Conservation (phyloP, 306 rosid species). For the Prinsepia uniflora region DNA sequence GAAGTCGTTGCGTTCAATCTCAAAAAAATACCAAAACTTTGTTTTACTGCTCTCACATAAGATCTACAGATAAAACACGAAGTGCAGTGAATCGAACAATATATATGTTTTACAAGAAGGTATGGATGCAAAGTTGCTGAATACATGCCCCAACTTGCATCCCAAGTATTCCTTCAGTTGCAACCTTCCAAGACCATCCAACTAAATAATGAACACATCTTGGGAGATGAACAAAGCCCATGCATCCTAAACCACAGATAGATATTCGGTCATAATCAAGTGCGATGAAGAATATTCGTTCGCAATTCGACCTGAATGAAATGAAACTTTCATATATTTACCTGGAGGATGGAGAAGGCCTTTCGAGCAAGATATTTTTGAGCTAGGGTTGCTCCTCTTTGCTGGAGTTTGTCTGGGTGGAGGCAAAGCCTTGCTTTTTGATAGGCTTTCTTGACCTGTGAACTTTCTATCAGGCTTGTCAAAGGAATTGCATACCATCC, state of each 20-base stretch:
- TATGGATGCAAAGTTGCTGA: constrained; percentile 2
- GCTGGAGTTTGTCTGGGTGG: constrained; percentile 92
- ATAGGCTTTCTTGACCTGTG: constrained; percentile 73
- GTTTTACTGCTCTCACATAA: neutral
- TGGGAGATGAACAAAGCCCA: constrained; percentile 75
- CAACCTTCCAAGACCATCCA: neutral
- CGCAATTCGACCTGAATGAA: neutral
- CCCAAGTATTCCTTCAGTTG: neutral
- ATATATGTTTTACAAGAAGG: constrained; percentile 7
- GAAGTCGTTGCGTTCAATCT: no score
- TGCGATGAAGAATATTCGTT: neutral
- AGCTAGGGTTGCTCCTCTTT: constrained; percentile 69
- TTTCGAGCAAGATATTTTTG: constrained; percentile 70
- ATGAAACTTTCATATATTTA: constrained; percentile 4
- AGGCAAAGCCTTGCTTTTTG: constrained; percentile 89
- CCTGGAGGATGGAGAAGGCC: constrained; percentile 89
- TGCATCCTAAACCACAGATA: constrained; percentile 57
- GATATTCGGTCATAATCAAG: neutral
- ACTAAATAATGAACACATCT: constrained; percentile 50
- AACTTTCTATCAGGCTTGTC: constrained; percentile 51
- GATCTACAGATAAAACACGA: neutral
- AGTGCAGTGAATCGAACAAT: neutral
- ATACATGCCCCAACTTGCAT: neutral
- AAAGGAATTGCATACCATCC: constrained; percentile 71
- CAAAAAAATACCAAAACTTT: no score